phyloP scores from a whole-genome alignment of 139 green algal genomes.

The Axilococcus clingmanii region DNA sequence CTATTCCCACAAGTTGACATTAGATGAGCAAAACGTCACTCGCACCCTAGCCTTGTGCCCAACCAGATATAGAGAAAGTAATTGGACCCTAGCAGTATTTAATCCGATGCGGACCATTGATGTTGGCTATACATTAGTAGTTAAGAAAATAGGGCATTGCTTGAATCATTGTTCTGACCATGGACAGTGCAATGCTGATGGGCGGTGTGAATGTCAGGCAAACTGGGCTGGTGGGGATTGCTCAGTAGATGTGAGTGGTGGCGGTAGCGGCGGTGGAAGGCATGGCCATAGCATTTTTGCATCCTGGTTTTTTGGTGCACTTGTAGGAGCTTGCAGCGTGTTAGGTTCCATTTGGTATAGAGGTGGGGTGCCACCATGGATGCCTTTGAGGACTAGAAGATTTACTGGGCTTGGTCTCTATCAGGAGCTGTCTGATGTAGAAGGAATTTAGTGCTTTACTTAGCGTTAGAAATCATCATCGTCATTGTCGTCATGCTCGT shows the following conservation, averaged over 20 bases:
- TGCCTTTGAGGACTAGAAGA: conserved; percentile 10
- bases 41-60: conserved; percentile 26
- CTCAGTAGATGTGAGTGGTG: conserved; percentile 20
- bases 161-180: conserved; percentile 41
- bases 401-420: conserved; percentile 7
- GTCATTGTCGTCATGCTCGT: not conserved
- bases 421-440: conserved; percentile 6
- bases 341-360: conserved; percentile 4
- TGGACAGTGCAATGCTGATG: conserved; percentile 36
- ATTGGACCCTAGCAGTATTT: conserved; percentile 22
- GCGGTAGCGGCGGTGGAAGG: not conserved
- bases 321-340: not conserved
- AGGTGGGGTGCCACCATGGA: conserved; percentile 16
- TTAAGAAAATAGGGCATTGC: conserved; percentile 23
- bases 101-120: conserved; percentile 37
- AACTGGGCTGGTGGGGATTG: conserved; percentile 45
- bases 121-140: conserved; percentile 35
- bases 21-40: too few relatives aligned
- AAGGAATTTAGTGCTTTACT: not conserved
- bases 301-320: conserved; percentile 1
- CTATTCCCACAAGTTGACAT: too few relatives aligned
- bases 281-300: not conserved
- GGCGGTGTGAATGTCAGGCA: conserved; percentile 34
- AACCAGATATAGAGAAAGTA: conserved; percentile 12
- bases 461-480: conserved; percentile 3